Evolutionary conservation across 2,329 filamentous ascomycete species (phyloP), one percentile per base, ranked within the genome.

Genomic region (Pseudogymnoascus sp.): DNA sequence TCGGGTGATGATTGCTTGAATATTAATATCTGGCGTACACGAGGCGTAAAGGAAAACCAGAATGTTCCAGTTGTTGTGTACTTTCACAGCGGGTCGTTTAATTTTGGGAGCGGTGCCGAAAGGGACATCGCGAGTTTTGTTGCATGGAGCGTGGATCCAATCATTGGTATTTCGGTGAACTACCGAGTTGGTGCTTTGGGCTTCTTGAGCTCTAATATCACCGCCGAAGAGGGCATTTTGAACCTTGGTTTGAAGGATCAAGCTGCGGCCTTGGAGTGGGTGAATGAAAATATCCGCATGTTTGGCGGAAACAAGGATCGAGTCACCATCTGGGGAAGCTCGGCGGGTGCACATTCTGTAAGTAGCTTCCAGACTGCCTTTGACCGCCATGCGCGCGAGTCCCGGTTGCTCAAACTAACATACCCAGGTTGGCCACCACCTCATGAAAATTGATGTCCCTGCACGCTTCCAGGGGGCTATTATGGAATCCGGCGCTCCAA

Each of bases 201-300:
- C 0, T 91, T 92, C 73, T 72, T 89, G 58, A 80, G 82, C 21
- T 85, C 80, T n/a, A 72, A 73, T 12, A 65, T 81, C 61, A 77
- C 82, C 31, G 76, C 78, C 12, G 79, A 79, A 35, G 80, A 80
- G 60, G 85, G 83, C 0, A 66, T 82, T 39, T 74, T 87, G 60
- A 91, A 91, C 67, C 72, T 87, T 17, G 88, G 88, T 1, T 73
- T 89, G 64, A 78, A 79, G 66, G 87, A 89, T 68, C 85, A 89
- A 72, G 77, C 80, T 63, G 68, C 80, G 12, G 76, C 83, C 10
- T 75, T 89, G 21, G 73, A 78, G 62, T 89, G 86, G 86, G 80
- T 88, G 27, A 76, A 78, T 65, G 75, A 80, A 27, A 87, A 87
- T 71, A 82, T 86, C 61, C 78, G 71, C 5, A 74, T 72, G 3